phyloP scores from a whole-genome alignment of 176 grass and related monocot species.

The Pontederia paniculata region DNA sequence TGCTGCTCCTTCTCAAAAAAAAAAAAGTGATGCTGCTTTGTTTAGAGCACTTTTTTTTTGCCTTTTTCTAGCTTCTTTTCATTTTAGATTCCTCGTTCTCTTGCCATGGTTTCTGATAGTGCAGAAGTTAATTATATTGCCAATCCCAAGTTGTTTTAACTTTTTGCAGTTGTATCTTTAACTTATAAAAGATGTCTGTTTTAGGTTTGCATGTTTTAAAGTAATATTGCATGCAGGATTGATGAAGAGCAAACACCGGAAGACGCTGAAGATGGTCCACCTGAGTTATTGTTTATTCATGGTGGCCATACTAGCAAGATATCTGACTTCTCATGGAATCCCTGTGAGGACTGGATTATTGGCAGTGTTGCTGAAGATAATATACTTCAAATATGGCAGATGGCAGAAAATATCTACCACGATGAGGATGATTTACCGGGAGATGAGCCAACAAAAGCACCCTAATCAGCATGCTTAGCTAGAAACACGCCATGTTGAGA shows the following conservation, averaged over 20 bases:
- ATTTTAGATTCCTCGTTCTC: too few relatives aligned
- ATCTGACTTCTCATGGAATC: constrained; percentile 96
- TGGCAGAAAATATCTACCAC: constrained; percentile 98
- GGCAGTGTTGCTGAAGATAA: constrained; percentile 91
- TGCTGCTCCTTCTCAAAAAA: too few relatives aligned
- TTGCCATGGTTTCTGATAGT: too few relatives aligned
- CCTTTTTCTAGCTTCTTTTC: too few relatives aligned
- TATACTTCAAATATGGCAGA: constrained; percentile 99
- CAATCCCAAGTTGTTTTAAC: too few relatives aligned
- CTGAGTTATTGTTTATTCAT: constrained; percentile 88
- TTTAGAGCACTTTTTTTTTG: too few relatives aligned
- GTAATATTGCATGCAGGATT: constrained; percentile 34
- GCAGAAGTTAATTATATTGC: too few relatives aligned
- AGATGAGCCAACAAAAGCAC: constrained; percentile 48
- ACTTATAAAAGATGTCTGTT: too few relatives aligned
- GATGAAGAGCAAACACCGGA: constrained; percentile 87
- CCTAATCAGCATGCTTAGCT: constrained; percentile 7
- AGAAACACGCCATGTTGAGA: too few relatives aligned
- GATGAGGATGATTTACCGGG: constrained; percentile 78
- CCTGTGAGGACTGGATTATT: constrained; percentile 85
- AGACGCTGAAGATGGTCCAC: constrained; percentile 84
- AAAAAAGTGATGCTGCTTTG: too few relatives aligned
- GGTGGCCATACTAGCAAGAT: constrained; percentile 99
- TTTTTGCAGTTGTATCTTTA: too few relatives aligned
- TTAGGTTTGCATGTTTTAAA: too few relatives aligned